A percentile compares a stretch with the other conserved stretches of the same genome.
phyloP scores from a whole-genome alignment of 139 green algal species.

The Coelastrella sp. region DNA sequence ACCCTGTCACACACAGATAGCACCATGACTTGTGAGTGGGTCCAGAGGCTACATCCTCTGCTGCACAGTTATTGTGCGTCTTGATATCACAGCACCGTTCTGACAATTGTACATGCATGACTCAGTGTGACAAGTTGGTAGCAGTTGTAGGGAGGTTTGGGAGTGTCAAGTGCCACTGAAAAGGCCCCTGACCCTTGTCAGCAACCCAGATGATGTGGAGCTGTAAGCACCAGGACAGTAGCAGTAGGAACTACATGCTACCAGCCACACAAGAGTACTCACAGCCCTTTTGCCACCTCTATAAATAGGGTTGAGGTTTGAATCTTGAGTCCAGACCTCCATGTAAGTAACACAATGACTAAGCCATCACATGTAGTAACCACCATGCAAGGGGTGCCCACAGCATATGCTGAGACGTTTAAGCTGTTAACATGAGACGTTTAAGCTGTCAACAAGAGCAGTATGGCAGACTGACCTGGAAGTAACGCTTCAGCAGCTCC shows the following conservation, averaged over 20 bases:
- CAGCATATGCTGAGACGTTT: neutral
- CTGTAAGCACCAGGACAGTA: neutral
- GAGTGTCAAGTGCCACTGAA: conserved; percentile 9
- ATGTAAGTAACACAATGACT: too few relatives aligned
- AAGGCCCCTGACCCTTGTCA: conserved; percentile 6
- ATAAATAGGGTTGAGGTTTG: too few relatives aligned
- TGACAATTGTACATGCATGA: too few relatives aligned
- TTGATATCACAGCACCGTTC: too few relatives aligned
- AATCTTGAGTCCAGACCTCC: too few relatives aligned
- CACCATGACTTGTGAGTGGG: too few relatives aligned
- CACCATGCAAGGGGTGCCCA: neutral
- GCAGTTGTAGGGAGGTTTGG: neutral
- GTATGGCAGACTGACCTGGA: conserved; percentile 49
- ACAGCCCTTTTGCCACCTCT: neutral
- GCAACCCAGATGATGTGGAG: conserved; percentile 13
- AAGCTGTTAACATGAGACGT: neutral
- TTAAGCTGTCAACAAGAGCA: neutral
- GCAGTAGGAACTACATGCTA: neutral
- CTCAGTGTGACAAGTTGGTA: neutral
- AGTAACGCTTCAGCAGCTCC: conserved; percentile 71
- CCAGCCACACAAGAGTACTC: neutral
- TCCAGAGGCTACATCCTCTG: too few relatives aligned
- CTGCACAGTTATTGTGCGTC: too few relatives aligned
- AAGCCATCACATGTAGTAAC: too few relatives aligned
- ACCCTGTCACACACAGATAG: conserved; percentile 33